Percentiles rank a stretch among this genome's conserved stretches.
Conservation (phyloP, 2,329 filamentous ascomycete species). For the Hypomyces perniciosus region DNA sequence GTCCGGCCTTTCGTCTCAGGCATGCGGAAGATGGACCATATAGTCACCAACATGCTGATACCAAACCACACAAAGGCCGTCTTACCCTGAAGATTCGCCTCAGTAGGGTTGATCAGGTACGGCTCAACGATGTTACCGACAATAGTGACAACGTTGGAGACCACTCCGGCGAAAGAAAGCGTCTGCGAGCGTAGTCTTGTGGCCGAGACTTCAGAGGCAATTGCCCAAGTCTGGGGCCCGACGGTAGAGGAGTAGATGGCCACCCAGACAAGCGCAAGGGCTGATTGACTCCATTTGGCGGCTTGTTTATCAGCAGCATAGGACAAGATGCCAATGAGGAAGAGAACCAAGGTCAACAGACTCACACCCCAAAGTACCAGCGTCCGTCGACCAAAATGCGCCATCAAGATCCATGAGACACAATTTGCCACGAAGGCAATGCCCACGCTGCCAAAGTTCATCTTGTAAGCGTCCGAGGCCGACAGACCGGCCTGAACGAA, state of each 20-base stretch:
- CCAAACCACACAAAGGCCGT: slow-evolving; percentile 21
- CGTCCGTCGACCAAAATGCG: slow-evolving; percentile 10
- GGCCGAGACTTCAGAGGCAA: slow-evolving; percentile 11
- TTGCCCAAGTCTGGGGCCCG: slow-evolving; percentile 13
- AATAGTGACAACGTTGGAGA: slow-evolving; percentile 18
- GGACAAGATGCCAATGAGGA: slow-evolving; percentile 11
- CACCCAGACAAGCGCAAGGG: slow-evolving; percentile 14
- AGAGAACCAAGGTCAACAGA: slow-evolving; percentile 7
- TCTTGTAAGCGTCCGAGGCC: slow-evolving; percentile 21
- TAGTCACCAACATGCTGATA: slow-evolving; percentile 12
- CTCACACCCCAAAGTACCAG: slow-evolving; percentile 7
- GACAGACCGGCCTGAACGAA: slow-evolving; percentile 33
- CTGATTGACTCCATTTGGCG: slow-evolving; percentile 16
- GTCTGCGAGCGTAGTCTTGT: slow-evolving; percentile 15
- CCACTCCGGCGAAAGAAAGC: slow-evolving; percentile 18
- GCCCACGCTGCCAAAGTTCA: slow-evolving; percentile 34
- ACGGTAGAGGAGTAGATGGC: slow-evolving; percentile 10
- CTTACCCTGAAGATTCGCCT: slow-evolving; percentile 28
- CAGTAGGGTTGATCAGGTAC: slow-evolving; percentile 30
- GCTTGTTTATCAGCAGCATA: slow-evolving; percentile 3
- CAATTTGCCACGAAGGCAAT: slow-evolving; percentile 23
- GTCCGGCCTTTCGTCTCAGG: slow-evolving; percentile 23
- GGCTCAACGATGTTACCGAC: slow-evolving; percentile 20
- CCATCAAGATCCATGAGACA: slow-evolving; percentile 11
- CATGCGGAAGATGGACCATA: slow-evolving; percentile 22